phyloP scores from a whole-genome alignment of 768 basidiomycete species.

The Mycena capillaripes region DNA sequence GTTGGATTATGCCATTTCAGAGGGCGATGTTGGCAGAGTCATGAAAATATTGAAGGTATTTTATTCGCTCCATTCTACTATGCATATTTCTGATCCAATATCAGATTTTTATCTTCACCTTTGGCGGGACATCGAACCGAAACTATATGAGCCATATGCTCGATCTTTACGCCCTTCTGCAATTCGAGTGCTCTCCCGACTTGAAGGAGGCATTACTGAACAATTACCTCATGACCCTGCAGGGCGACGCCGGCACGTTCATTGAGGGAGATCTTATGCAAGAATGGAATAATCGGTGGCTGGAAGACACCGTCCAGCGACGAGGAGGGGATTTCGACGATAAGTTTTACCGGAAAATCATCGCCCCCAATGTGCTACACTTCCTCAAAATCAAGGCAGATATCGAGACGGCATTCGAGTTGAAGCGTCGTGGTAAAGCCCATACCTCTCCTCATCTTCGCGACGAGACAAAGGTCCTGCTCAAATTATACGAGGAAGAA shows the following conservation, averaged over 20 bases:
- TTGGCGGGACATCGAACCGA: conserved; percentile 37
- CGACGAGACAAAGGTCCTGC: conserved; percentile 36
- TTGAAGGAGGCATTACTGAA: conserved; percentile 1
- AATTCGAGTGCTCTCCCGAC: conserved; percentile 39
- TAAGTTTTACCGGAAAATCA: conserved; percentile 34
- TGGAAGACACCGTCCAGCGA: background rate
- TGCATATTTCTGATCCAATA: background rate
- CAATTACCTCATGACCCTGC: background rate
- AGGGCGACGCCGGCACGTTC: background rate
- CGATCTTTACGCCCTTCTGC: conserved; percentile 40
- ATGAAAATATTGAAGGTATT: background rate
- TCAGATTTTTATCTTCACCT: conserved; percentile 3
- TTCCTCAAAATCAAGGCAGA: conserved; percentile 41
- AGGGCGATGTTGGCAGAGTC: conserved; percentile 47
- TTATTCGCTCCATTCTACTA: conserved; percentile 21
- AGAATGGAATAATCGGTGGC: background rate
- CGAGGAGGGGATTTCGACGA: conserved; percentile 24
- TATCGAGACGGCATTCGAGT: conserved; percentile 36
- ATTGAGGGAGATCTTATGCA: background rate
- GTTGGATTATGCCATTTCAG: conserved; percentile 41
- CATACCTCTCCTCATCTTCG: conserved; percentile 39
- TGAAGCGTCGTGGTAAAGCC: conserved; percentile 23
- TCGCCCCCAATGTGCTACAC: conserved; percentile 41
- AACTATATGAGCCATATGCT: conserved; percentile 43
- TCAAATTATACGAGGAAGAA: conserved; percentile 33